Conservation (phyloP, 1,139 yeast genomes). For the Candida neerlandica region DNA sequence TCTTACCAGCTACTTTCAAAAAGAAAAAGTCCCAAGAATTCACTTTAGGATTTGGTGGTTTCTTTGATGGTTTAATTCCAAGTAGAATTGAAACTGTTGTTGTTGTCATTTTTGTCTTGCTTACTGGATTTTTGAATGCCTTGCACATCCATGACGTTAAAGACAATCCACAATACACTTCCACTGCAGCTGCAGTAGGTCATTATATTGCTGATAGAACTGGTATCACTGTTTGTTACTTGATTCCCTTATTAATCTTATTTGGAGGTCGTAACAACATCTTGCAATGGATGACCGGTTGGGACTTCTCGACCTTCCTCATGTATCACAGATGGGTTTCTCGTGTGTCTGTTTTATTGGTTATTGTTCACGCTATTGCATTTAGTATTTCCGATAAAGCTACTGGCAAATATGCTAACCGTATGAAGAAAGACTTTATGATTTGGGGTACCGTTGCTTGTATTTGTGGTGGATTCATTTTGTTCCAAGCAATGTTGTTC, state of each 20-base stretch:
- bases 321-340: conserved; percentile 36
- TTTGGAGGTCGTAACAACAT: conserved; percentile 39
- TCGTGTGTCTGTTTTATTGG: conserved; percentile 24
- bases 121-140: conserved; percentile 43
- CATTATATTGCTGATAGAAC: conserved; percentile 32
- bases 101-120: conserved; percentile 41
- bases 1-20: conserved; percentile 31
- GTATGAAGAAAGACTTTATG: conserved; percentile 26
- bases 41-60: conserved; percentile 21
- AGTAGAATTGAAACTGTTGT: conserved; percentile 30
- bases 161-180: conserved; percentile 26
- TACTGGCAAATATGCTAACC: conserved; percentile 16
- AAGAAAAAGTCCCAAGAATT: conserved; percentile 24
- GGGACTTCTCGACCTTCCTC: conserved; percentile 33
- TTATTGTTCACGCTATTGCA: conserved; percentile 27
- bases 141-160: conserved; percentile 22
- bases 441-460: conserved; percentile 52
- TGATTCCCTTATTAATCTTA: conserved; percentile 29
- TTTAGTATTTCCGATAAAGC: conserved; percentile 20
- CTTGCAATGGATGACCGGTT: conserved; percentile 31
- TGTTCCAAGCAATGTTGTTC: conserved; percentile 36
- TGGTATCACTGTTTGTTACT: conserved; percentile 28
- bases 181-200: conserved; percentile 17
- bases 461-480: conserved; percentile 33
- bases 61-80: conserved; percentile 25